A percentile compares a stretch with the other conserved stretches of the same genome.
phyloP scores from a whole-genome alignment of 2,329 filamentous ascomycete genomes.

The Aspergillus novoparasiticus region DNA sequence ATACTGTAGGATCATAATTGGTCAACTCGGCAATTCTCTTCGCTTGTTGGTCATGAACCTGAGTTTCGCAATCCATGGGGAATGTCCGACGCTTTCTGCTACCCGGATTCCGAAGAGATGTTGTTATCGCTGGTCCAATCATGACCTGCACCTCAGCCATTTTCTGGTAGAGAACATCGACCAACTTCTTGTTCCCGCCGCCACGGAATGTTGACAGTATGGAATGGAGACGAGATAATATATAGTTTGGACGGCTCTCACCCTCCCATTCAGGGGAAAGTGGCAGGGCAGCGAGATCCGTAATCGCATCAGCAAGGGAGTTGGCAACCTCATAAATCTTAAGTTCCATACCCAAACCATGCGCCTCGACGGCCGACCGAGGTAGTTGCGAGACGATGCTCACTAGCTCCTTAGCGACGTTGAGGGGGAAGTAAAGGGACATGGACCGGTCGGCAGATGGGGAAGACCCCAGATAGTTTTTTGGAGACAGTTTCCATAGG shows the following conservation, averaged over 20 bases:
- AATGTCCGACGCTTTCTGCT: background rate
- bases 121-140: conserved; percentile 5
- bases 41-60: background rate
- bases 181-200: conserved; percentile 24
- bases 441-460: conserved; percentile 13
- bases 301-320: conserved; percentile 29
- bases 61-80: background rate
- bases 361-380: conserved; percentile 51
- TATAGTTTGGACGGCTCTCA: conserved; percentile 25
- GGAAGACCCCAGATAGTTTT: conserved; percentile 23
- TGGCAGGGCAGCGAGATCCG: conserved; percentile 20
- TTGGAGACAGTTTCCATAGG: conserved; percentile 48
- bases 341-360: conserved; percentile 50
- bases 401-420: conserved; percentile 52
- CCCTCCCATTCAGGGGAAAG: conserved; percentile 16
- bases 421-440: conserved; percentile 35
- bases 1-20: background rate
- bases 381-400: conserved; percentile 48
- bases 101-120: background rate
- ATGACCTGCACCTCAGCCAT: conserved; percentile 25
- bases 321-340: conserved; percentile 31
- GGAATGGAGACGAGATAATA: conserved; percentile 24
- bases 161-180: conserved; percentile 26
- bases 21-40: background rate
- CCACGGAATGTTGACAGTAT: conserved; percentile 26